phyloP scores from a whole-genome alignment of 2,329 filamentous ascomycete species.

The Cercospora sp. region DNA sequence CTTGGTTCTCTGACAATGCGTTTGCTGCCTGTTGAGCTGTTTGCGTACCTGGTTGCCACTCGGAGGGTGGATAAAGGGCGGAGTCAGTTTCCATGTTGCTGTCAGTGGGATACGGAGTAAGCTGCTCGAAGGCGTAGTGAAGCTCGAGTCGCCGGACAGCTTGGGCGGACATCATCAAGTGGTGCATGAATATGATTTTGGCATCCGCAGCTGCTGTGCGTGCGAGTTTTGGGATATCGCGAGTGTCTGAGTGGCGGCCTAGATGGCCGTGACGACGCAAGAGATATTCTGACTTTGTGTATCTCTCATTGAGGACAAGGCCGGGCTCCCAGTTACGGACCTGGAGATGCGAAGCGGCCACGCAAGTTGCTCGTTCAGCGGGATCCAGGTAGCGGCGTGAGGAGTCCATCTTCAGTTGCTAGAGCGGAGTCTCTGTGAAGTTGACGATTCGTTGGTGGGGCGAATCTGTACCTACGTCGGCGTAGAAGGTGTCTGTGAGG shows the following conservation, averaged over 20 bases:
- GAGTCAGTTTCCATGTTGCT: slow-evolving; percentile 32
- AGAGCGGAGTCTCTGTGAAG: background rate
- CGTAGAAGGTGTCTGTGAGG: background rate
- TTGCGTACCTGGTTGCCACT: slow-evolving; percentile 12
- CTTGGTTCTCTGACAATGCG: background rate
- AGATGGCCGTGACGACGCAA: slow-evolving; percentile 31
- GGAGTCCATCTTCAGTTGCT: background rate
- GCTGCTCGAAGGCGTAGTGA: slow-evolving; percentile 21
- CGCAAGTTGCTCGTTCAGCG: background rate
- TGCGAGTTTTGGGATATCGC: slow-evolving; percentile 11
- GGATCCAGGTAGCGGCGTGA: background rate
- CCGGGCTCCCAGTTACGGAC: slow-evolving; percentile 26
- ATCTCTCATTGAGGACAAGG: slow-evolving; percentile 31
- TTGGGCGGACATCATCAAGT: slow-evolving; percentile 28
- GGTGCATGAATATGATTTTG: slow-evolving; percentile 26
- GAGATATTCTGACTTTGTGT: slow-evolving; percentile 31
- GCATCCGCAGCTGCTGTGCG: slow-evolving; percentile 24
- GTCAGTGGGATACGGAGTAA: slow-evolving; percentile 34
- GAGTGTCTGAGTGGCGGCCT: slow-evolving; percentile 26
- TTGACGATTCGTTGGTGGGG: background rate
- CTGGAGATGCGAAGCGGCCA: slow-evolving; percentile 7
- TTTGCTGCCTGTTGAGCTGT: slow-evolving; percentile 19
- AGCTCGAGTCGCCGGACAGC: slow-evolving; percentile 32
- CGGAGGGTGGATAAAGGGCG: slow-evolving; percentile 24
- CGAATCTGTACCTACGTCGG: background rate